Evolutionary conservation across 768 basidiomycete genomes (phyloP).

Genomic region (Agaricus subrufescens): DNA sequence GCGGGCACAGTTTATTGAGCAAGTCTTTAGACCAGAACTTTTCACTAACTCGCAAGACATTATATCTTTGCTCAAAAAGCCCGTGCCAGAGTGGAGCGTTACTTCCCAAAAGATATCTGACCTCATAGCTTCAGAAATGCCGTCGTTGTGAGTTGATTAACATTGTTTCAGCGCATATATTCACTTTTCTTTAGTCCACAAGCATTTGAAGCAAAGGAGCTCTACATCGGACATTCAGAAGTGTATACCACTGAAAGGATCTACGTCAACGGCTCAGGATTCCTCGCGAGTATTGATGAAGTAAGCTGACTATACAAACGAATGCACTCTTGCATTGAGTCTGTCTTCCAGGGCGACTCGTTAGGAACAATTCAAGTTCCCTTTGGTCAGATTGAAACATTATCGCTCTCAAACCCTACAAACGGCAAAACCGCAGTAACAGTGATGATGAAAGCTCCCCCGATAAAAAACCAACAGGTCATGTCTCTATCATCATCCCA

Average conservation of each 20-base stretch:
- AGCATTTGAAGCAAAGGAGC: conserved; percentile 42
- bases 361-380: conserved; percentile 48
- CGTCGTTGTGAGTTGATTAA: conserved; percentile 39
- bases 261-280: conserved; percentile 44
- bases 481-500: conserved; percentile 8
- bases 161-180: neutral
- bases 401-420: conserved; percentile 18
- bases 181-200: conserved; percentile 43
- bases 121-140: conserved; percentile 37
- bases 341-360: conserved; percentile 34
- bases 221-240: conserved; percentile 28
- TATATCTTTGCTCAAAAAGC: conserved; percentile 33
- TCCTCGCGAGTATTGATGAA: conserved; percentile 48
- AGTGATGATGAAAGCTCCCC: conserved; percentile 29
- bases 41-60: conserved; percentile 35
- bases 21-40: conserved; percentile 40
- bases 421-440: conserved; percentile 24
- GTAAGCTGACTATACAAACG: conserved; percentile 15
- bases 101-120: conserved; percentile 43
- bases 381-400: conserved; percentile 27
- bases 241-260: conserved; percentile 38
- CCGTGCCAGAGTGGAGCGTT: conserved; percentile 49
- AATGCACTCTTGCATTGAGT: conserved; percentile 2
- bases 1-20: conserved; percentile 43
- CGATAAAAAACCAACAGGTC: conserved; percentile 26